Percentiles rank a stretch among this genome's conserved stretches.
phyloP scores from a whole-genome alignment of 352 stramenopile species.

The Globisporangium viniferum region DNA sequence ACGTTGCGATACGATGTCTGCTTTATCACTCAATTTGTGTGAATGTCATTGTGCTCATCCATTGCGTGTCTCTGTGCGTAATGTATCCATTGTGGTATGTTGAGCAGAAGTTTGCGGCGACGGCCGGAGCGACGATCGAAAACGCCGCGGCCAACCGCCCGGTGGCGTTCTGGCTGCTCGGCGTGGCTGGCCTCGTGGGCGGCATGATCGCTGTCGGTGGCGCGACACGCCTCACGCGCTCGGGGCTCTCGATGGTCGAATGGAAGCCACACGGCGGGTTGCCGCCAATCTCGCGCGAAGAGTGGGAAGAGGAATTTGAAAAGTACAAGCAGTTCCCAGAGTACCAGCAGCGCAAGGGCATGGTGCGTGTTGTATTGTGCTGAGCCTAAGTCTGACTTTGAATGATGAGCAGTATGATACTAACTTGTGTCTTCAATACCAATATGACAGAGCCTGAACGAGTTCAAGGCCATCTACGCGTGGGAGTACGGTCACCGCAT shows the following conservation, averaged over 20 bases:
- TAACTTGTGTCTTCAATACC: slow-evolving; percentile 1
- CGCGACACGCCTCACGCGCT: slow-evolving; percentile 96
- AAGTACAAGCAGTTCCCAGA: slow-evolving; percentile 99
- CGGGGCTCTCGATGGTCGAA: slow-evolving; percentile 95
- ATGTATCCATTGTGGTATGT: slow-evolving; percentile 21
- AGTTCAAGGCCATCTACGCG: slow-evolving; percentile 99
- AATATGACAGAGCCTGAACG: slow-evolving; percentile 87
- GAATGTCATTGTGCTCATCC: background rate
- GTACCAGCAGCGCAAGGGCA: slow-evolving; percentile 94
- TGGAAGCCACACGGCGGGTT: slow-evolving; percentile 95
- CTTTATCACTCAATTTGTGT: background rate
- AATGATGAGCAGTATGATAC: background rate
- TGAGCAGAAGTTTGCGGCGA: slow-evolving; percentile 43
- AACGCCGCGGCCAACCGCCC: slow-evolving; percentile 82
- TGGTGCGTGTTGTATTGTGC: slow-evolving; percentile 36
- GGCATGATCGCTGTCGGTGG: slow-evolving; percentile 98
- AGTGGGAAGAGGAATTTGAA: slow-evolving; percentile 97
- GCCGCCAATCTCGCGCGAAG: slow-evolving; percentile 88
- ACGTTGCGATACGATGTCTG: slow-evolving; percentile 16
- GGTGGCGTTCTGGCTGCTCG: slow-evolving; percentile 94
- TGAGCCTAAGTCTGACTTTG: background rate
- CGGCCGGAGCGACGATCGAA: slow-evolving; percentile 63
- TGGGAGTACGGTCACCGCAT: slow-evolving; percentile 97
- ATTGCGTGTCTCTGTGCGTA: slow-evolving; percentile 1
- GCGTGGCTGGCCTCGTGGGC: slow-evolving; percentile 92